phyloP scores from a whole-genome alignment of 2,329 filamentous ascomycete genomes.

The Incumbomyces lentus region DNA sequence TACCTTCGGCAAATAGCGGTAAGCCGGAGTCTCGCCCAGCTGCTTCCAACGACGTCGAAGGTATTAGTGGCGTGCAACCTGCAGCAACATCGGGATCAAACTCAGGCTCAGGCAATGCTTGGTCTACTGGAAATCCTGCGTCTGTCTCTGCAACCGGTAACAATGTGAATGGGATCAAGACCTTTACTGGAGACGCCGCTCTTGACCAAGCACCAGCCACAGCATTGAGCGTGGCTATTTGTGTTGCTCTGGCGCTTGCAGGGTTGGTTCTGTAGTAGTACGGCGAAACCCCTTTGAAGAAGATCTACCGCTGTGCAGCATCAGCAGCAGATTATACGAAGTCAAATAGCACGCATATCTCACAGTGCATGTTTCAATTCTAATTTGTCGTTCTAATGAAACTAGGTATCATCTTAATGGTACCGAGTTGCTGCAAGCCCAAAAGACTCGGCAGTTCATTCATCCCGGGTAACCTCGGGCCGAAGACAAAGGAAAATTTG shows the following conservation, averaged over 20 bases:
- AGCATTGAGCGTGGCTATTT: constrained; percentile 13
- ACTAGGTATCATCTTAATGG: too few species aligned
- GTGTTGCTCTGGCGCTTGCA: constrained; percentile 14
- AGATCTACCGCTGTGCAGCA: background rate
- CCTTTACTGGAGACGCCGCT: constrained; percentile 16
- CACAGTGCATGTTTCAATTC: too few species aligned
- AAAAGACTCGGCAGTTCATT: too few species aligned
- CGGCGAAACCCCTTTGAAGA: background rate
- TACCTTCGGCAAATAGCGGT: background rate
- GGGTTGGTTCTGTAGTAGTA: constrained; percentile 13
- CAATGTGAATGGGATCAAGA: constrained; percentile 4
- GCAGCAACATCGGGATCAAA: constrained; percentile 1
- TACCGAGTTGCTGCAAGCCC: too few species aligned
- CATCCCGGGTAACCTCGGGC: too few species aligned
- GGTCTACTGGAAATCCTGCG: constrained; percentile 1
- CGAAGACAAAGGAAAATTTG: too few species aligned
- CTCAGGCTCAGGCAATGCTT: constrained; percentile 1
- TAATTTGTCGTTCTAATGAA: too few species aligned
- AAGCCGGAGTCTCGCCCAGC: background rate
- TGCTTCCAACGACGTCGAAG: background rate
- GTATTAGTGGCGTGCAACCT: background rate
- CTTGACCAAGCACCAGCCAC: constrained; percentile 13
- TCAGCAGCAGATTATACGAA: background rate
- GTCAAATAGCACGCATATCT: background rate
- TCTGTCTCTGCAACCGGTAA: background rate